Percentiles rank a stretch among this genome's conserved stretches.
phyloP scores from a whole-genome alignment of 2,329 filamentous ascomycete species.

The Cytospora mali region DNA sequence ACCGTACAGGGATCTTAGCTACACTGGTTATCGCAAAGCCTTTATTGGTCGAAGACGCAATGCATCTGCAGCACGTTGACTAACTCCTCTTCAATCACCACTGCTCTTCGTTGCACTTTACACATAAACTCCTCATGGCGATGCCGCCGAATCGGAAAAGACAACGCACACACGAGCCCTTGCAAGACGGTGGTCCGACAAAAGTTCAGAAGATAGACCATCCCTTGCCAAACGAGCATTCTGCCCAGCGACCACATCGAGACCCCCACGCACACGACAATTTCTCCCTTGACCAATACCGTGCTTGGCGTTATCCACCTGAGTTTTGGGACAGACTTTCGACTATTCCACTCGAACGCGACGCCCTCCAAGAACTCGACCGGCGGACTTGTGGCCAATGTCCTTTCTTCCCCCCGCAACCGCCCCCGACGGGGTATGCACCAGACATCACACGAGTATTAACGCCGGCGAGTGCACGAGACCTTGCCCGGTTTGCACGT shows the following conservation, averaged over 20 bases:
- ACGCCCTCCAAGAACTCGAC: conserved; percentile 26
- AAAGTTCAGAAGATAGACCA: conserved; percentile 2
- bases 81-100: too few species aligned
- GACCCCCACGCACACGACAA: neutral
- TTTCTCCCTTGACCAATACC: neutral
- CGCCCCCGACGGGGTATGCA: neutral
- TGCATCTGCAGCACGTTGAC: too few species aligned
- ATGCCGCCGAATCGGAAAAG: conserved; percentile 19
- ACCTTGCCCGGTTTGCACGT: conserved; percentile 32
- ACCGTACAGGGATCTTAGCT: too few species aligned
- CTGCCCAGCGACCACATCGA: conserved; percentile 16
- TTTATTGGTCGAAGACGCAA: too few species aligned
- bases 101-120: too few species aligned
- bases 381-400: conserved; percentile 16
- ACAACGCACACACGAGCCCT: conserved; percentile 16
- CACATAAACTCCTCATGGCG: conserved; percentile 22
- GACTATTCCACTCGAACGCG: conserved; percentile 14
- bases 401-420: neutral
- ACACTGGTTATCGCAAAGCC: too few species aligned
- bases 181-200: neutral
- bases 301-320: conserved; percentile 23
- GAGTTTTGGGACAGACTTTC: conserved; percentile 28
- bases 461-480: neutral
- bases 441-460: neutral
- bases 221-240: conserved; percentile 8